Percentiles rank a stretch among this genome's conserved stretches.
Conservation (phyloP, 345 rosid species). For the Firmiana major region DNA sequence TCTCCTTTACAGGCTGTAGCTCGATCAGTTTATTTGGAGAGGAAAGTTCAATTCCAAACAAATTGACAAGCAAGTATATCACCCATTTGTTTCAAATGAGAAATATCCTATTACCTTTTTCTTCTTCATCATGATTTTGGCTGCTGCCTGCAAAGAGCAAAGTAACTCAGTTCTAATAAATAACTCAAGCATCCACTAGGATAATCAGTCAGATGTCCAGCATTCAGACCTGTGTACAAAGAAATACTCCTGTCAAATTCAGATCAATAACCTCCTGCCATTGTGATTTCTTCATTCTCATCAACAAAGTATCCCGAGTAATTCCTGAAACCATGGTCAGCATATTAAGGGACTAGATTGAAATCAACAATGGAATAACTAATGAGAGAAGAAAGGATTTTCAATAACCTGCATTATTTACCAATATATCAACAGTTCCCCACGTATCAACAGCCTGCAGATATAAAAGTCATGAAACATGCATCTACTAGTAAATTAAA, state of each 20-base stretch:
- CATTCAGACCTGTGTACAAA: constrained; percentile 80
- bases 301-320: constrained; percentile 75
- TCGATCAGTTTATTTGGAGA: constrained; percentile 4
- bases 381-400: neutral
- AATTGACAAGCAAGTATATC: neutral
- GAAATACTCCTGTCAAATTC: constrained; percentile 92
- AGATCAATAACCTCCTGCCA: constrained; percentile 96
- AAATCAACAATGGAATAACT: constrained; percentile 6
- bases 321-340: constrained; percentile 57
- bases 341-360: constrained; percentile 25
- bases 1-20: neutral
- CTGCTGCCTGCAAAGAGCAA: constrained; percentile 72
- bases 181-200: constrained; percentile 9
- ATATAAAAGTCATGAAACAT: constrained; percentile 16
- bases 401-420: constrained; percentile 89
- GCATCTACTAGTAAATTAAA: neutral
- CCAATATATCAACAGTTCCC: constrained; percentile 92
- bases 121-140: constrained; percentile 95
- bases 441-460: constrained; percentile 86
- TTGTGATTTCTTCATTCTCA: constrained; percentile 89
- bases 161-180: constrained; percentile 24
- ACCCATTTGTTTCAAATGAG: neutral
- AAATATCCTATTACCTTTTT: constrained; percentile 46
- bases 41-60: neutral
- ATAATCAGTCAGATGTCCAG: constrained; percentile 11